Conservation (phyloP, 306 rosid genomes). For the Prosopis cineraria region DNA sequence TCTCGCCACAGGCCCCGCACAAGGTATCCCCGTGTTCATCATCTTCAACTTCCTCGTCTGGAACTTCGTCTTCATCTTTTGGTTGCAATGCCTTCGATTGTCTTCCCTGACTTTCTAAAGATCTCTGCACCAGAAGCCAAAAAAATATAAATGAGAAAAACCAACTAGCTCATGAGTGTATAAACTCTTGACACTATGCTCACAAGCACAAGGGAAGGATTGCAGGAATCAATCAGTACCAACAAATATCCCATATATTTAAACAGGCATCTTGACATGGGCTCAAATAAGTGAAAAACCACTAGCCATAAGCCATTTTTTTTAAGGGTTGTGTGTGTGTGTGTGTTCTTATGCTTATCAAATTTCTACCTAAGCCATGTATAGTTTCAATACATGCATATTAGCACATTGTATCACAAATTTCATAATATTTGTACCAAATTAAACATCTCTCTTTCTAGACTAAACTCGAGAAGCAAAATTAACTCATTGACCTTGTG, state of each 20-base stretch:
- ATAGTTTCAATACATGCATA: slow-evolving; percentile 6
- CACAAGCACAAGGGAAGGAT: background rate
- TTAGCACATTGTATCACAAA: background rate
- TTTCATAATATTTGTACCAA: background rate
- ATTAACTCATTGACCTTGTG: slow-evolving; percentile 8
- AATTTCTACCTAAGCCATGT: background rate
- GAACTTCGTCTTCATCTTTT: slow-evolving; percentile 64
- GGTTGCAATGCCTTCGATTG: slow-evolving; percentile 43
- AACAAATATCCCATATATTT: slow-evolving; percentile 1
- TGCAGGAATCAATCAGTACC: background rate
- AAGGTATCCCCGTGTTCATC: slow-evolving; percentile 83
- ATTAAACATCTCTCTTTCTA: background rate
- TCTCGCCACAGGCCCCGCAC: slow-evolving; percentile 89
- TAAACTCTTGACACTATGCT: background rate
- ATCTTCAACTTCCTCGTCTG: slow-evolving; percentile 68
- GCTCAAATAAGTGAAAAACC: background rate
- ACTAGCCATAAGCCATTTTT: background rate
- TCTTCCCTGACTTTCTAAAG: slow-evolving; percentile 57
- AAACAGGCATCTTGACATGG: background rate
- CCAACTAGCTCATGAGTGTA: slow-evolving; percentile 10
- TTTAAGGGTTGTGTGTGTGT: too few species aligned
- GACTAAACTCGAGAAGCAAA: background rate
- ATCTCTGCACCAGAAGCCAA: slow-evolving; percentile 50
- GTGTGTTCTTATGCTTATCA: too few species aligned
- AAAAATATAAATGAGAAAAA: slow-evolving; percentile 23